These are phyloP conservation scores for Drosera spatulata DNA, from an alignment of 179 eudicot genomes.

Conservation along the genomic window DNA sequence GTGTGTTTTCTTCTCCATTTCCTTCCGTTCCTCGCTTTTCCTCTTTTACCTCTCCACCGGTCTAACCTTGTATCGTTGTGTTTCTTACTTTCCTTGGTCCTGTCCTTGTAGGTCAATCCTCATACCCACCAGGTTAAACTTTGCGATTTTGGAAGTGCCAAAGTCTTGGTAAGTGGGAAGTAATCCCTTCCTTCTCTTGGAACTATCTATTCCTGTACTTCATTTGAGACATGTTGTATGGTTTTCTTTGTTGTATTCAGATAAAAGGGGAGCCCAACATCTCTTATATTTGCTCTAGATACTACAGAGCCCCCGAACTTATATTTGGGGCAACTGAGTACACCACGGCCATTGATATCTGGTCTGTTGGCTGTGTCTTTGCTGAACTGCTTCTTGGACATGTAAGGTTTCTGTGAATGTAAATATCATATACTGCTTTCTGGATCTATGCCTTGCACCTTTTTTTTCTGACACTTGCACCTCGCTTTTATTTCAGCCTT, in stretches of 20 bases:
- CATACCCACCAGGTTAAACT: constrained; percentile 24
- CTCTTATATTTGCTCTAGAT: constrained; percentile 84
- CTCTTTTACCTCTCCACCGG: no score
- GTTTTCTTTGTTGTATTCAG: constrained; percentile 10
- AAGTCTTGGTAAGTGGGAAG: constrained; percentile 20
- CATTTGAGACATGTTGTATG: no score
- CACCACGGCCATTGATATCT: constrained; percentile 72
- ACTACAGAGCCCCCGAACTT: constrained; percentile 82
- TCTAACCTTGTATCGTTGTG: no score
- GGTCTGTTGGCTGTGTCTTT: constrained; percentile 94
- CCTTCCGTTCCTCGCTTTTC: no score
- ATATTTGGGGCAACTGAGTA: constrained; percentile 93
- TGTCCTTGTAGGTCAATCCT: neutral
- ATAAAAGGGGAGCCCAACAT: constrained; percentile 81
- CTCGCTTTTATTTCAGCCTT: constrained; percentile 33
- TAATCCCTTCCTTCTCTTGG: no score
- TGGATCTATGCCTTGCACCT: neutral
- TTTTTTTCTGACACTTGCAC: neutral
- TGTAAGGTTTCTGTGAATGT: constrained; percentile 18
- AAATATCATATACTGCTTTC: no score
- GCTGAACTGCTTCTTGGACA: constrained; percentile 82
- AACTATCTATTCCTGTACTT: no score
- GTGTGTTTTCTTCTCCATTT: constrained; percentile 1
- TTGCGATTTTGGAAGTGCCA: constrained; percentile 39
- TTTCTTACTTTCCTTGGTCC: no score